phyloP scores from a whole-genome alignment of 2,329 filamentous ascomycete species.

The Helotiales sp. region DNA sequence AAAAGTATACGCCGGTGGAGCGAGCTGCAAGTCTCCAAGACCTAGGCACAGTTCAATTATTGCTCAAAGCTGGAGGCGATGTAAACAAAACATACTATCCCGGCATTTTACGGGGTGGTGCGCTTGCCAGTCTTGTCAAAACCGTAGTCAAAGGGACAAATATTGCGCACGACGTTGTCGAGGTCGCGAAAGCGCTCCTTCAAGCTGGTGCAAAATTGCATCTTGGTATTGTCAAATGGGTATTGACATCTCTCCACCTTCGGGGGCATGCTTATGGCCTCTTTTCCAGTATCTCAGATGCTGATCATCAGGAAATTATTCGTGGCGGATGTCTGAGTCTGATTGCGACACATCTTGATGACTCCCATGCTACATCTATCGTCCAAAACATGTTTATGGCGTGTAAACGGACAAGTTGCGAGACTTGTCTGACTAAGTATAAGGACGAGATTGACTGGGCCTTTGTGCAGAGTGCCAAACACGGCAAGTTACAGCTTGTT shows the following conservation, averaged over 20 bases:
- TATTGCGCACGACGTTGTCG: background rate
- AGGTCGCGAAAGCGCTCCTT: background rate
- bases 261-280: background rate
- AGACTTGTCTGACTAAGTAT: background rate
- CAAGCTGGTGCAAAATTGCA: background rate
- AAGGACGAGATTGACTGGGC: background rate
- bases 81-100: conserved; percentile 2
- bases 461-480: background rate
- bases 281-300: background rate
- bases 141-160: background rate
- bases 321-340: background rate
- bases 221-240: background rate
- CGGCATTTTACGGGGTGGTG: background rate
- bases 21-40: conserved; percentile 2
- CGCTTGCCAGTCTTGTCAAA: background rate
- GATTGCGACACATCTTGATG: background rate
- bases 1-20: conserved; percentile 8
- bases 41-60: background rate
- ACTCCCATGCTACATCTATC: background rate
- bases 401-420: background rate
- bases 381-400: background rate
- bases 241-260: background rate
- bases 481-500: background rate
- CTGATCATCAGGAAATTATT: background rate
- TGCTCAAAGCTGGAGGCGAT: conserved; percentile 8